Conservation (phyloP, 345 rosid species). For the Reutealis trisperma region DNA sequence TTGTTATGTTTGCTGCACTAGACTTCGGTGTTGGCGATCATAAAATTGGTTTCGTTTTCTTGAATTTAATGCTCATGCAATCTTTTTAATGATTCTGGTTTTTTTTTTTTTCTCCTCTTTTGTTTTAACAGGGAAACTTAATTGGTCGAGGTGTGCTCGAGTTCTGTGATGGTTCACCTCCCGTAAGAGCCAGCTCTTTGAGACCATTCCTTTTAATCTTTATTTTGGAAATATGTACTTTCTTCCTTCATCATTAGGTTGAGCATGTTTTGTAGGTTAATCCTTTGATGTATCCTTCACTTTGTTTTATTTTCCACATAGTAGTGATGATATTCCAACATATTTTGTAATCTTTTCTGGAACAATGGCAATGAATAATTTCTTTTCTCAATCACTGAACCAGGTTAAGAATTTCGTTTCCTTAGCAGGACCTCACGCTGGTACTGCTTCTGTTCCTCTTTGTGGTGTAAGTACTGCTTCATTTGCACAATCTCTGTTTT, state of each 20-base stretch:
- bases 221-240: neutral
- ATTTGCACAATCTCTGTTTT: neutral
- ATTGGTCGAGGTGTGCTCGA: slow-evolving; percentile 85
- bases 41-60: neutral
- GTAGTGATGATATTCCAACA: neutral
- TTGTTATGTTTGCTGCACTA: neutral
- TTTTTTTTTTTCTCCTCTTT: neutral
- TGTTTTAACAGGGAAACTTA: slow-evolving; percentile 72
- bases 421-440: slow-evolving; percentile 96
- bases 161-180: slow-evolving; percentile 83
- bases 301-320: neutral
- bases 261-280: neutral
- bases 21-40: neutral
- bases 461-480: slow-evolving; percentile 71
- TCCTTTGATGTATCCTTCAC: neutral
- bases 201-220: neutral
- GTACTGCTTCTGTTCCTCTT: slow-evolving; percentile 91
- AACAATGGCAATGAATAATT: neutral
- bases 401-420: slow-evolving; percentile 85
- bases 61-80: neutral
- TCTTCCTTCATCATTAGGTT: neutral
- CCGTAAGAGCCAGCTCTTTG: slow-evolving; percentile 39
- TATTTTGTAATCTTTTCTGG: neutral
- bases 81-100: neutral
- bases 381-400: slow-evolving; percentile 19